These are phyloP conservation scores for Millerozyma miso DNA, from an alignment of 805 yeast genomes.

Conservation along the genomic window DNA sequence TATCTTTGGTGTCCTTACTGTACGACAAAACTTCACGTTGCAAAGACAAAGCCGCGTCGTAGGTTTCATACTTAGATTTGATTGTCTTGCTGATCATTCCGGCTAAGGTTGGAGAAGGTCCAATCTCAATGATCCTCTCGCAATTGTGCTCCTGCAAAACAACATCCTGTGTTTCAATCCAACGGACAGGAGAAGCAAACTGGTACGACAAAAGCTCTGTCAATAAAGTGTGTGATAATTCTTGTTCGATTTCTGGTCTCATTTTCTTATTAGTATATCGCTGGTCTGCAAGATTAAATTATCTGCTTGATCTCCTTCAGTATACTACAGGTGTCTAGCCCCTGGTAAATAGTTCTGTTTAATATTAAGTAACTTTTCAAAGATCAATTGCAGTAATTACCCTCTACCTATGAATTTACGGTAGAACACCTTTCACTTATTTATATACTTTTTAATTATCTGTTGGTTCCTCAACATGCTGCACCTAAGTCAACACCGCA, in stretches of 20 bases:
- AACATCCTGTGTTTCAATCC: conserved; percentile 99
- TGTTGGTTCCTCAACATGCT: conserved; percentile 1
- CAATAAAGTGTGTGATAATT: conserved; percentile 87
- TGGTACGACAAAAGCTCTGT: conserved; percentile 97
- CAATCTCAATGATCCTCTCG: conserved; percentile 96
- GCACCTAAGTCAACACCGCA: not conserved
- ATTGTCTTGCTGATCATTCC: conserved; percentile 98
- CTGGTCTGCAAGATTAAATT: too few species aligned
- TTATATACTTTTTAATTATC: not conserved
- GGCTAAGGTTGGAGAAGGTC: conserved; percentile 97
- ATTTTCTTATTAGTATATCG: conserved; percentile 24
- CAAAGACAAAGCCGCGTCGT: conserved; percentile 93
- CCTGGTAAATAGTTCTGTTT: not conserved
- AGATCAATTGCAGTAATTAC: not conserved
- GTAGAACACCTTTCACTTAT: not conserved
- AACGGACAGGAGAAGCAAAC: conserved; percentile 98
- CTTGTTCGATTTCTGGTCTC: conserved; percentile 97
- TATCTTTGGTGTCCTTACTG: conserved; percentile 93
- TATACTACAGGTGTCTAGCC: not conserved
- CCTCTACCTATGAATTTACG: not conserved
- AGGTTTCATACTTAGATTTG: conserved; percentile 91
- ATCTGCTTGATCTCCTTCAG: not conserved
- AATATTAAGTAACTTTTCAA: not conserved
- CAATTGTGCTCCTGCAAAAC: conserved; percentile 90
- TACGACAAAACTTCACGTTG: conserved; percentile 94